Evolutionary conservation across 1,139 yeast genomes (phyloP), one percentile per base, ranked within the genome.

Genomic region (Hyphopichia khmerensis): DNA sequence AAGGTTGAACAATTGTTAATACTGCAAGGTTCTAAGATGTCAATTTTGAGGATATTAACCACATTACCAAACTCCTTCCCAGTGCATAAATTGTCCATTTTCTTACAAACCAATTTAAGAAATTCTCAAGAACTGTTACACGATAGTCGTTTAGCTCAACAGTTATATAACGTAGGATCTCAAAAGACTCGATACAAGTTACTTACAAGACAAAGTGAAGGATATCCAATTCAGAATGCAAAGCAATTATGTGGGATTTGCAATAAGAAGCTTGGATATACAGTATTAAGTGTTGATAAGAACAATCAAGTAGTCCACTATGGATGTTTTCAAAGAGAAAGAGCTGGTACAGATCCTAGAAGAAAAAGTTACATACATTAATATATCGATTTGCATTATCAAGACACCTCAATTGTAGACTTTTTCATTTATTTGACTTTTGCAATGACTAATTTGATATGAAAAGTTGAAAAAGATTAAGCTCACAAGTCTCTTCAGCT

Each of bases 271-370:
- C 67, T 87, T 33, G 90, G 90, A 3, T 75, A 77, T 47, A 76
- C 87, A 36, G 84, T 87, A 1, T 65, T 84, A 33, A 72, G 82
- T 24, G 76, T 76, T 13, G 71, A 74, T 31, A 77, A 77, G 1
- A 67, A 72, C 41, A 75, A 75, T n/a, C 63, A 66, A 10, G 72
- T 84, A 4, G 80, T 84, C 2, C 96, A 88, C 57, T 88, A 83
- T 56, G 89, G 88, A 1, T 87, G 96, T 31, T 42, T 23, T 16
- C 44, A 46, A 36, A 42, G 42, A 14, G 38, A 35, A 16, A 13
- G 38, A 30, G 36, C 27, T 21, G 36, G 33, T 4, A 14, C 14
- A 4, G 33, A 30, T 16, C 33, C 33, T 4, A 30, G 33, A 30
- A 30, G 33, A 14, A 30, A 13, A 14, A 30, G 10, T 10, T 14